Evolutionary conservation across 2,329 filamentous ascomycete species (phyloP).

Genomic region (Pseudocercospora crystallina): DNA sequence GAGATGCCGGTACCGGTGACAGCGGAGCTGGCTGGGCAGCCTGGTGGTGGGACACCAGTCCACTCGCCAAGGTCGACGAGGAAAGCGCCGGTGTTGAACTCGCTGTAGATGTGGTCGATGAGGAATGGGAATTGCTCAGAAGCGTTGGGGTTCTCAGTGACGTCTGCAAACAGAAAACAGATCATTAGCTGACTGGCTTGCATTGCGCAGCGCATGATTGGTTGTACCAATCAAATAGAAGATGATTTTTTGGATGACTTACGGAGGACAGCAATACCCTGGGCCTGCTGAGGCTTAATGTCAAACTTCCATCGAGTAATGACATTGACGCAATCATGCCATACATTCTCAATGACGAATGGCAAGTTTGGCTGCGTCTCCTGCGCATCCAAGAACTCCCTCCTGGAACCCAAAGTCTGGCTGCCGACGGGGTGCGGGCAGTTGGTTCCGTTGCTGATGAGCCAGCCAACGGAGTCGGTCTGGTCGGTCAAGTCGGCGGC

Average conservation of each 20-base stretch:
- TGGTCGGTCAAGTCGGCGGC: slow-evolving; percentile 27
- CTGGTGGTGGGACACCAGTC: too few relatives aligned
- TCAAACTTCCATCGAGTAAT: slow-evolving; percentile 29
- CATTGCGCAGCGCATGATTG: too few relatives aligned
- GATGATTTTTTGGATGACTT: not conserved
- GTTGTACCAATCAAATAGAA: not conserved
- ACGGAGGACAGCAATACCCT: slow-evolving; percentile 26
- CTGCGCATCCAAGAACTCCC: slow-evolving; percentile 25
- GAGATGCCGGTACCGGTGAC: too few relatives aligned
- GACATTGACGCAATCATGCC: slow-evolving; percentile 28
- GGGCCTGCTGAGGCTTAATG: slow-evolving; percentile 24
- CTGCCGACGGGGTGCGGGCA: slow-evolving; percentile 18
- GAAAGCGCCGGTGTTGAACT: slow-evolving; percentile 26
- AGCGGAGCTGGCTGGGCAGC: too few relatives aligned
- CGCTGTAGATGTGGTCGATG: slow-evolving; percentile 27
- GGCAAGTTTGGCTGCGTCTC: slow-evolving; percentile 28
- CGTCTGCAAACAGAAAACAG: not conserved
- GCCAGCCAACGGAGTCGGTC: slow-evolving; percentile 29
- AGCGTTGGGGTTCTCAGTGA: not conserved
- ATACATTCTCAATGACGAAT: slow-evolving; percentile 27
- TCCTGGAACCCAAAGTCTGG: slow-evolving; percentile 19
- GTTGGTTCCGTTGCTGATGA: slow-evolving; percentile 29
- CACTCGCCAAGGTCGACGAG: too few relatives aligned
- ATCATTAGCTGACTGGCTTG: too few relatives aligned
- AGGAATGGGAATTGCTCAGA: slow-evolving; percentile 23